Conservation (phyloP, 2,329 filamentous ascomycete genomes). For the Aspergillus sp. region DNA sequence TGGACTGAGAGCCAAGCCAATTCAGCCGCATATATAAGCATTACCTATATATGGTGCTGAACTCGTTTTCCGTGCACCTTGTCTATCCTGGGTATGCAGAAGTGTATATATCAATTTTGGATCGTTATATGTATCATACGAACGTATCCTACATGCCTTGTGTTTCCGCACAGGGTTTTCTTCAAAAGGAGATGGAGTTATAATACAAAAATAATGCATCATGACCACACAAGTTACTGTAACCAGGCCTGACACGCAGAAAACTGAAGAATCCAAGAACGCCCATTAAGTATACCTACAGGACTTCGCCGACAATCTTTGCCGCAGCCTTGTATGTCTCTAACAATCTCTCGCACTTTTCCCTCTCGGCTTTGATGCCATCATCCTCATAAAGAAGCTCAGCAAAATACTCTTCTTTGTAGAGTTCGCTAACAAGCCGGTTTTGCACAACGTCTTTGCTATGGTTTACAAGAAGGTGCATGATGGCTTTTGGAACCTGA, state of each 20-base stretch:
- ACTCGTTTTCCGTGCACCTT: not conserved
- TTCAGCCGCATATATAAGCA: no score
- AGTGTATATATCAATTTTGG: not conserved
- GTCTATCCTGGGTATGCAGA: not conserved
- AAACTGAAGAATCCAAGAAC: not conserved
- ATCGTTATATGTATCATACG: not conserved
- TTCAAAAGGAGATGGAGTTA: not conserved
- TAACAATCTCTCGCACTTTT: constrained; percentile 96
- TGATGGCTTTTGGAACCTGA: constrained; percentile 96
- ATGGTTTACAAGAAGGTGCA: constrained; percentile 98
- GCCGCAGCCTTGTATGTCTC: constrained; percentile 96
- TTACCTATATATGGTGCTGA: no score
- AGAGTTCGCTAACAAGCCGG: constrained; percentile 89
- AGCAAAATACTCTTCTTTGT: constrained; percentile 86
- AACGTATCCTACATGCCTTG: not conserved
- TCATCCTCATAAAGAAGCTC: constrained; percentile 97
- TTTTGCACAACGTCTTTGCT: constrained; percentile 98
- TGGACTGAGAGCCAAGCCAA: not conserved
- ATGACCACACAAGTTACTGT: not conserved
- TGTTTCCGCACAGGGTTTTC: not conserved
- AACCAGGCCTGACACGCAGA: not conserved
- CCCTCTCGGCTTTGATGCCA: constrained; percentile 91
- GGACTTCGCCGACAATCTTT: constrained; percentile 95
- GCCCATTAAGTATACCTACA: constrained; percentile 52
- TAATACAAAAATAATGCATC: not conserved